Conservation (phyloP, 2,329 filamentous ascomycete species). For the Nemania serpens region DNA sequence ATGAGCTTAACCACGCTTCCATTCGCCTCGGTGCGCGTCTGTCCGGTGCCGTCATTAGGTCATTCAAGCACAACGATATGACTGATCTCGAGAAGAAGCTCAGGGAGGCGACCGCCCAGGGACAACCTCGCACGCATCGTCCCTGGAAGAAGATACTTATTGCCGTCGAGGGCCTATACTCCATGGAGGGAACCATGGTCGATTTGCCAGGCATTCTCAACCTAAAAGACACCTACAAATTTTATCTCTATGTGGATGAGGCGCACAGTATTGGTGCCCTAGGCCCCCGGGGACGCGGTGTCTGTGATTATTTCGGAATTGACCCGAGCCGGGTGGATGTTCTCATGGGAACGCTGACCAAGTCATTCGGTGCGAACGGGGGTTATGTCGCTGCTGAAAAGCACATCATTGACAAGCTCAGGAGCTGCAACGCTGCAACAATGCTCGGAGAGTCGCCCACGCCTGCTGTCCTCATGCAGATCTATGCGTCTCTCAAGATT, state of each 20-base stretch:
- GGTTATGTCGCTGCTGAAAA: constrained; percentile 93
- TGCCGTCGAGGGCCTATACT: constrained; percentile 95
- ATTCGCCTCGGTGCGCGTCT: constrained; percentile 94
- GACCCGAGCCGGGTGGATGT: constrained; percentile 89
- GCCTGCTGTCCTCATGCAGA: constrained; percentile 89
- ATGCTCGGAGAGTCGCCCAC: constrained; percentile 86
- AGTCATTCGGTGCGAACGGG: constrained; percentile 97
- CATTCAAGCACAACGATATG: constrained; percentile 99
- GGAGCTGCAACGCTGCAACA: constrained; percentile 82
- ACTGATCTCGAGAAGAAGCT: constrained; percentile 81
- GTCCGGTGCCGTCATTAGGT: constrained; percentile 91
- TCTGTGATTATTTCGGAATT: constrained; percentile 96
- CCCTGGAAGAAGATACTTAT: constrained; percentile 99
- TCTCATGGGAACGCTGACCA: constrained; percentile 97
- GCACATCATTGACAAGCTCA: constrained; percentile 88
- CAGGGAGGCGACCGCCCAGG: constrained; percentile 91
- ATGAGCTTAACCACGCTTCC: constrained; percentile 96
- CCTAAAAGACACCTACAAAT: constrained; percentile 96
- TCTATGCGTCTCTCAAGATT: constrained; percentile 81
- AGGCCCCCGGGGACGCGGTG: constrained; percentile 84
- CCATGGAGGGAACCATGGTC: constrained; percentile 99
- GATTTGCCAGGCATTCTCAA: constrained; percentile 88
- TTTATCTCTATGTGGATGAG: constrained; percentile 93
- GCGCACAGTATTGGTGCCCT: constrained; percentile 95
- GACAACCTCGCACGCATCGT: constrained; percentile 95